These are phyloP conservation scores for Hymenoscyphus linearis DNA, from an alignment of 2,329 filamentous ascomycete genomes.

Conservation along the genomic window DNA sequence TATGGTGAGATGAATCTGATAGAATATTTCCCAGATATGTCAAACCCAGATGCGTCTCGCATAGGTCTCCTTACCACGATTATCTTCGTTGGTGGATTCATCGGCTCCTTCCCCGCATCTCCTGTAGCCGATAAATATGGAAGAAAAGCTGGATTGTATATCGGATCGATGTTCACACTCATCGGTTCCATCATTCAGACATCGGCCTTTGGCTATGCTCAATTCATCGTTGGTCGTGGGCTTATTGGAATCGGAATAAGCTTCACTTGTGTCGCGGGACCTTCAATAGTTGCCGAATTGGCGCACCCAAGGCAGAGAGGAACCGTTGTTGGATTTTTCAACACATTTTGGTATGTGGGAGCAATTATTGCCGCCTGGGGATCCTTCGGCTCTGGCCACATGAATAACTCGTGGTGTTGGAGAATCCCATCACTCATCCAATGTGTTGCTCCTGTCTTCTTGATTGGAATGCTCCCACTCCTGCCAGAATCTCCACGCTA, in stretches of 20 bases:
- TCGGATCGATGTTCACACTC: constrained; percentile 33
- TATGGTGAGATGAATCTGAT: not conserved
- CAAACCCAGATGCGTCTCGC: constrained; percentile 10
- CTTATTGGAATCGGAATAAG: constrained; percentile 35
- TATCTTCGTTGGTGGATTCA: constrained; percentile 16
- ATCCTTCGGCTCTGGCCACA: constrained; percentile 15
- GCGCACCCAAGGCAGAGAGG: constrained; percentile 1
- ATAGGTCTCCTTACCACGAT: constrained; percentile 17
- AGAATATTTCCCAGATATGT: constrained; percentile 2
- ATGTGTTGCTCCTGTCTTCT: constrained; percentile 7
- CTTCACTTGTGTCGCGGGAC: constrained; percentile 11
- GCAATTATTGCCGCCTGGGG: constrained; percentile 21
- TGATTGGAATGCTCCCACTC: constrained; percentile 28
- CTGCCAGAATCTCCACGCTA: constrained; percentile 34
- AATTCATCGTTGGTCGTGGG: constrained; percentile 38
- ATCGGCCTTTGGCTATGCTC: constrained; percentile 26
- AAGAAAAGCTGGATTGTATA: constrained; percentile 8
- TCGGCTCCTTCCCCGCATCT: constrained; percentile 12
- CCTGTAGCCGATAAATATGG: constrained; percentile 21
- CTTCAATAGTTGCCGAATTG: constrained; percentile 12
- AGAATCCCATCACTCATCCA: constrained; percentile 34
- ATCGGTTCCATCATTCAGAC: constrained; percentile 39
- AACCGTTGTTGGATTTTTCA: constrained; percentile 1
- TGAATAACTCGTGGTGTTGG: constrained; percentile 33
- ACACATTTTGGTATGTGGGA: constrained; percentile 19